phyloP scores from a whole-genome alignment of 2,329 filamentous ascomycete genomes.

The Cordyceps cateniannulata region DNA sequence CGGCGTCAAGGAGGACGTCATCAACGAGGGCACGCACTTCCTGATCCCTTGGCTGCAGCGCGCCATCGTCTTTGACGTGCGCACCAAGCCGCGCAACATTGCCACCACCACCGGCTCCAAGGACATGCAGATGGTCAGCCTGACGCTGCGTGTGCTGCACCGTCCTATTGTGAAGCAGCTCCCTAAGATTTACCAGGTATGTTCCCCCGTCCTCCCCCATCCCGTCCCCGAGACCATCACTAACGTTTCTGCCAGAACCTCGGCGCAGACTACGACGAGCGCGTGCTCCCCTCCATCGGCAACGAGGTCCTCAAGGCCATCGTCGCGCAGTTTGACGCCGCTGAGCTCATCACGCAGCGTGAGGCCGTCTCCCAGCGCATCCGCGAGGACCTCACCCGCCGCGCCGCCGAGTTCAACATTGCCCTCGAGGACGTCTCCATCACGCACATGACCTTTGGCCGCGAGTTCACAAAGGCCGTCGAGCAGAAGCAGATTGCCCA shows the following conservation, averaged over 20 bases:
- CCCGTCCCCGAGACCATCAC: background rate
- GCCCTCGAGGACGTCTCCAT: conserved; percentile 97
- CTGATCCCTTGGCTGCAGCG: conserved; percentile 92
- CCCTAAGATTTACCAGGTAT: conserved; percentile 97
- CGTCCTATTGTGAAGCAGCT: conserved; percentile 86
- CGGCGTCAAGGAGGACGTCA: conserved; percentile 86
- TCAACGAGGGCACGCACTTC: conserved; percentile 97
- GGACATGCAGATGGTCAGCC: conserved; percentile 99
- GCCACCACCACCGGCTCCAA: conserved; percentile 96
- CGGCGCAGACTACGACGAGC: conserved; percentile 96
- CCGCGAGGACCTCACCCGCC: conserved; percentile 82
- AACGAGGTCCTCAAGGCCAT: conserved; percentile 99
- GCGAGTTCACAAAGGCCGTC: conserved; percentile 96
- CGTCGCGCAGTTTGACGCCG: conserved; percentile 97
- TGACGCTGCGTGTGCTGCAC: conserved; percentile 92
- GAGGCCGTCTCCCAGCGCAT: conserved; percentile 96
- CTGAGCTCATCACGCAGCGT: conserved; percentile 96
- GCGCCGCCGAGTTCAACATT: conserved; percentile 97
- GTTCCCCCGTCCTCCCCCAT: background rate
- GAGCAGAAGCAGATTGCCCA: conserved; percentile 99
- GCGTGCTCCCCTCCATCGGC: conserved; percentile 95
- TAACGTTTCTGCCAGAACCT: conserved; percentile 63
- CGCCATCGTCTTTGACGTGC: conserved; percentile 92
- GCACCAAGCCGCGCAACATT: conserved; percentile 95
- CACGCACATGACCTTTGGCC: conserved; percentile 99